Evolutionary conservation across 768 basidiomycete genomes (phyloP).

Genomic region (Cystofilobasidium bisporidii): DNA sequence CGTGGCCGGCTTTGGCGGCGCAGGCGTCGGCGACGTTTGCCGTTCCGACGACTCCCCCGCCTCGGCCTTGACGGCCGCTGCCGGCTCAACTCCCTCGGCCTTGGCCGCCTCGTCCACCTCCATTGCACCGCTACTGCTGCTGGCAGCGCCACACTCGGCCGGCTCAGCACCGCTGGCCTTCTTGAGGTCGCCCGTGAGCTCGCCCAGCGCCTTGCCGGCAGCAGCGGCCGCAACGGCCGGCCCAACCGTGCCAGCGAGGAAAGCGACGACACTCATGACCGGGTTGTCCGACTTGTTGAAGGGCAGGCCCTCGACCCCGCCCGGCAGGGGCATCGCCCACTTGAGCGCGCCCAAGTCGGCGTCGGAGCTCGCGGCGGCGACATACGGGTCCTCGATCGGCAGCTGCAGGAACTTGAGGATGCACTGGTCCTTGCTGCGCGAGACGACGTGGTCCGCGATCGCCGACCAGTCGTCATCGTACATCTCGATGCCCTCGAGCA

Average conservation of each 20-base stretch:
- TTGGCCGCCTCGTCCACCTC: conserved; percentile 16
- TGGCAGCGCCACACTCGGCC: background rate
- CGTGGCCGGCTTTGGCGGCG: conserved; percentile 37
- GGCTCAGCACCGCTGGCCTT: conserved; percentile 32
- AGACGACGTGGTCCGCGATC: conserved; percentile 78
- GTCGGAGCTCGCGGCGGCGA: conserved; percentile 44
- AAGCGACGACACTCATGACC: conserved; percentile 96
- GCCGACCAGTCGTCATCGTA: conserved; percentile 93
- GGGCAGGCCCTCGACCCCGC: conserved; percentile 49
- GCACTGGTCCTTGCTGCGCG: conserved; percentile 85
- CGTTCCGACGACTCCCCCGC: conserved; percentile 21
- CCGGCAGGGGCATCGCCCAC: conserved; percentile 45
- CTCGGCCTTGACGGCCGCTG: conserved; percentile 19
- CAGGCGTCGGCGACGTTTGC: conserved; percentile 42
- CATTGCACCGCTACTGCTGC: background rate
- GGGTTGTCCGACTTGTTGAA: conserved; percentile 95
- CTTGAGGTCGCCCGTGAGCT: conserved; percentile 57
- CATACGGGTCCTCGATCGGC: conserved; percentile 91
- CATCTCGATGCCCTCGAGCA: conserved; percentile 97
- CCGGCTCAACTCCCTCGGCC: conserved; percentile 35
- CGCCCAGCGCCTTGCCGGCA: conserved; percentile 78
- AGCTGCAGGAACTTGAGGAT: conserved; percentile 89
- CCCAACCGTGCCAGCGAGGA: conserved; percentile 74
- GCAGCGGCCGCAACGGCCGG: conserved; percentile 87
- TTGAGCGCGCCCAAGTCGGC: conserved; percentile 60